Evolutionary conservation across 2,329 filamentous ascomycete species (phyloP), one percentile per base, ranked within the genome.

Genomic region (Alternaria ethzedia): DNA sequence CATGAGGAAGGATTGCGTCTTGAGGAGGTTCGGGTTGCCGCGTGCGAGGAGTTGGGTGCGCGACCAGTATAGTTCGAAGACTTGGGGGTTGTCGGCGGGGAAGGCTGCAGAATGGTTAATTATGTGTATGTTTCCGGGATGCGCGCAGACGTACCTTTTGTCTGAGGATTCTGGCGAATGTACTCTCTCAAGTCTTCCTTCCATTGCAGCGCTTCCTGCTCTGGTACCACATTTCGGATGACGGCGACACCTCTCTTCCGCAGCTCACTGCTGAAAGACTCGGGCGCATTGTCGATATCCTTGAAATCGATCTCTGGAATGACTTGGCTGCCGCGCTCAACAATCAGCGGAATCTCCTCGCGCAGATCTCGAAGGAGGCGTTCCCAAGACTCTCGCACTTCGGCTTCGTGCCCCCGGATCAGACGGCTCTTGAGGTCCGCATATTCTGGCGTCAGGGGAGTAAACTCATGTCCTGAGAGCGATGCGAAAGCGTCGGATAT

Each of bases 201-300:
- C 75, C 82, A 79, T 43, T 78, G 77, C 50, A 84, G 70, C 5
- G 79, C 82, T 66, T 85, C 81, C 17, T 80, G 65, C 64, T 83
- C 75, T 2, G 80, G 72, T 1, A 85, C 71, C 2, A 85, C 83
- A 30, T 82, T 80, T 45, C 83, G 77, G 41, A 85, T 78, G 8
- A 85, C 80, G 4, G 83, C 83, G 1, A 85, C 83, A 17, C 83
- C 83, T 32, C 89, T 86, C 71, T 88, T 87, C 70, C 84, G 84
- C 55, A 90, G 82, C 71, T 87, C 86, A 51, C 81, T 81, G 56
- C 82, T 83, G 75, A 91, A 91, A 2, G 84, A 80, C 23, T 84
- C 81, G 3, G 86, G 84, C 55, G 85, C 83, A 57, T 82, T 78
- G 4, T 77, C 78, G 15, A 85, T 75, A 47, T 85, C 82, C 28